Conservation (phyloP, 192 early-diverging fungal genomes). For the Gigaspora rosea region DNA sequence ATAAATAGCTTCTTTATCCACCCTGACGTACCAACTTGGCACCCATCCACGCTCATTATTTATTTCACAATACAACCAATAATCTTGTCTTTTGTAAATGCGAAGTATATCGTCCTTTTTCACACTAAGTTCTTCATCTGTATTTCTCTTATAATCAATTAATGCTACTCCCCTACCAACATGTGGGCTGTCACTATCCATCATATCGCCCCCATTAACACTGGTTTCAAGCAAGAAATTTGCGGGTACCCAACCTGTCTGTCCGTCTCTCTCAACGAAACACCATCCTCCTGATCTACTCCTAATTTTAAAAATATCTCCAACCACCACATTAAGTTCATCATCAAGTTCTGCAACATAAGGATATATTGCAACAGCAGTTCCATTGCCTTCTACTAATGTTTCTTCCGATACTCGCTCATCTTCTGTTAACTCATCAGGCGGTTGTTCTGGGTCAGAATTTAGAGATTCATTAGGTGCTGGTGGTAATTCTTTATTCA, state of each 20-base stretch:
- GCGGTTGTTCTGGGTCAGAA: neutral
- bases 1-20: constrained; percentile 31
- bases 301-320: constrained; percentile 62
- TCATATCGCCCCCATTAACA: constrained; percentile 47
- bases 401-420: neutral
- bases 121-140: constrained; percentile 54
- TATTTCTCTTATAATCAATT: constrained; percentile 53
- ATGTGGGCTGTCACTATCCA: constrained; percentile 31
- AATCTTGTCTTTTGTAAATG: constrained; percentile 37
- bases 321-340: constrained; percentile 63
- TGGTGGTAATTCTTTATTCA: constrained; percentile 32
- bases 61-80: constrained; percentile 41
- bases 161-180: constrained; percentile 51
- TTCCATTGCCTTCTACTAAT: constrained; percentile 42
- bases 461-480: constrained; percentile 2
- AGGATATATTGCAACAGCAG: constrained; percentile 62
- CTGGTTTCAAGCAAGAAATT: constrained; percentile 54
- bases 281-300: constrained; percentile 62
- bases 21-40: constrained; percentile 57
- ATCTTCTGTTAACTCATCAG: constrained; percentile 7
- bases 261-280: constrained; percentile 56
- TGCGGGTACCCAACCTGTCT: constrained; percentile 60
- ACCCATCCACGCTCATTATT: constrained; percentile 57
- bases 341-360: constrained; percentile 60
- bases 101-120: constrained; percentile 55